These are phyloP conservation scores for Wakefieldia striispora DNA, from an alignment of 768 basidiomycete genomes.

Conservation along the genomic window DNA sequence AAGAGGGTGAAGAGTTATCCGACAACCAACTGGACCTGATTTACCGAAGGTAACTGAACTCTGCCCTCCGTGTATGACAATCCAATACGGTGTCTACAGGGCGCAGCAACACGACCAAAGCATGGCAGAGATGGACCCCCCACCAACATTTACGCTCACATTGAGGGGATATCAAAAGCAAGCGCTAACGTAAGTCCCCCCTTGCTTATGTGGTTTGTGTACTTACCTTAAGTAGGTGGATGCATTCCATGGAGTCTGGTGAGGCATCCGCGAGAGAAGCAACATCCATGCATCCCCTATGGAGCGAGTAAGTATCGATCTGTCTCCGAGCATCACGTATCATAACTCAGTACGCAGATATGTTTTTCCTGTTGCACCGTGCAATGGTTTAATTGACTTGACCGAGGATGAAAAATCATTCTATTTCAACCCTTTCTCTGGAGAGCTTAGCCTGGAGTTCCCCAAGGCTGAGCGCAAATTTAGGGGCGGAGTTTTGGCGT, in stretches of 20 bases:
- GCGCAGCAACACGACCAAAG: slow-evolving; percentile 78
- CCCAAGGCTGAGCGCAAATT: slow-evolving; percentile 77
- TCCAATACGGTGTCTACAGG: slow-evolving; percentile 39
- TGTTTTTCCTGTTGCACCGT: slow-evolving; percentile 61
- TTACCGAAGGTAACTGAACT: slow-evolving; percentile 65
- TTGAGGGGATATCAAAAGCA: slow-evolving; percentile 92
- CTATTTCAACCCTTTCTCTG: slow-evolving; percentile 90
- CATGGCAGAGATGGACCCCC: slow-evolving; percentile 81
- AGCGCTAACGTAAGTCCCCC: slow-evolving; percentile 61
- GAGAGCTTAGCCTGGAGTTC: slow-evolving; percentile 83
- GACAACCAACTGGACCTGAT: slow-evolving; percentile 81
- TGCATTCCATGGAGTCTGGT: slow-evolving; percentile 83
- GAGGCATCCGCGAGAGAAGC: slow-evolving; percentile 65
- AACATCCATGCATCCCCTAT: slow-evolving; percentile 85
- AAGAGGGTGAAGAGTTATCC: slow-evolving; percentile 77
- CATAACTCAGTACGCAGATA: slow-evolving; percentile 52
- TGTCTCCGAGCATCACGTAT: not conserved
- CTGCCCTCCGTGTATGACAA: not conserved
- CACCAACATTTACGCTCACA: slow-evolving; percentile 68
- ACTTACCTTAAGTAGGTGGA: slow-evolving; percentile 62
- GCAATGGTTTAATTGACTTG: slow-evolving; percentile 65
- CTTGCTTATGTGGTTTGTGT: not conserved
- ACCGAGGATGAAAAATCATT: slow-evolving; percentile 77
- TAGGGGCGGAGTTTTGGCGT: slow-evolving; percentile 90
- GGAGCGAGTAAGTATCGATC: slow-evolving; percentile 71